These are phyloP conservation scores for Leccinum subgranulosum DNA, from an alignment of 768 basidiomycete species.

Conservation along the genomic window DNA sequence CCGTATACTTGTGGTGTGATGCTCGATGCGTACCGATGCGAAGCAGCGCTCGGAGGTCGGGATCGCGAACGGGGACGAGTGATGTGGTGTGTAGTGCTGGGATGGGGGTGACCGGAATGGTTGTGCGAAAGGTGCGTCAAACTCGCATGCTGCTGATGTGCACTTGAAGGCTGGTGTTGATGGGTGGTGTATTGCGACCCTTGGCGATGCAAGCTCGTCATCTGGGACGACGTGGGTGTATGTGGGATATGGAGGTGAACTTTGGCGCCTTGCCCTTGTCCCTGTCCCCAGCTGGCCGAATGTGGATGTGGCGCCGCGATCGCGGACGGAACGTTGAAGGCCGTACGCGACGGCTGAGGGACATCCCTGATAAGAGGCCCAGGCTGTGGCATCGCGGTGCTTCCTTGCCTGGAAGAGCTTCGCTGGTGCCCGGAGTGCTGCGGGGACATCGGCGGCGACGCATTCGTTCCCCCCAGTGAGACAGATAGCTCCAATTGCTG, in stretches of 20 bases:
- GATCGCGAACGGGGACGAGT: constrained; percentile 23
- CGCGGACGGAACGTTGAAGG: constrained; percentile 9
- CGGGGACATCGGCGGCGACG: constrained; percentile 19
- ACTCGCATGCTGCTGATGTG: constrained; percentile 11
- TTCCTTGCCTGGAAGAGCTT: constrained; percentile 20
- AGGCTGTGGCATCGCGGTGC: constrained; percentile 13
- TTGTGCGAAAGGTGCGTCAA: constrained; percentile 12
- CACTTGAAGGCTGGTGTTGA: constrained; percentile 5
- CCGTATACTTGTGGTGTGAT: constrained; percentile 24
- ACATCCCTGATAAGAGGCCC: constrained; percentile 14
- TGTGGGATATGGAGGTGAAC: constrained; percentile 2
- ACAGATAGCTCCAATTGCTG: background rate
- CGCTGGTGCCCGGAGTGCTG: constrained; percentile 13
- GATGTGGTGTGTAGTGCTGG: constrained; percentile 17
- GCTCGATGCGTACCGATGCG: constrained; percentile 29
- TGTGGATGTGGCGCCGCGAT: constrained; percentile 16
- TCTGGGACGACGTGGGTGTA: constrained; percentile 3
- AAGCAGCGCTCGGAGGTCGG: constrained; percentile 29
- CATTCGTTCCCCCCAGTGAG: constrained; percentile 3
- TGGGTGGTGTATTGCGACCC: constrained; percentile 14
- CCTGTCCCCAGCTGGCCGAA: constrained; percentile 8
- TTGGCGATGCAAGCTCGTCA: constrained; percentile 15
- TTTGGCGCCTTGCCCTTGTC: constrained; percentile 1
- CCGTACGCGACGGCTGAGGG: constrained; percentile 20
- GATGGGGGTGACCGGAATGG: constrained; percentile 7